A percentile compares a stretch with the other conserved stretches of the same genome.
phyloP scores from a whole-genome alignment of 805 yeast genomes.

The Ogataea neopini region DNA sequence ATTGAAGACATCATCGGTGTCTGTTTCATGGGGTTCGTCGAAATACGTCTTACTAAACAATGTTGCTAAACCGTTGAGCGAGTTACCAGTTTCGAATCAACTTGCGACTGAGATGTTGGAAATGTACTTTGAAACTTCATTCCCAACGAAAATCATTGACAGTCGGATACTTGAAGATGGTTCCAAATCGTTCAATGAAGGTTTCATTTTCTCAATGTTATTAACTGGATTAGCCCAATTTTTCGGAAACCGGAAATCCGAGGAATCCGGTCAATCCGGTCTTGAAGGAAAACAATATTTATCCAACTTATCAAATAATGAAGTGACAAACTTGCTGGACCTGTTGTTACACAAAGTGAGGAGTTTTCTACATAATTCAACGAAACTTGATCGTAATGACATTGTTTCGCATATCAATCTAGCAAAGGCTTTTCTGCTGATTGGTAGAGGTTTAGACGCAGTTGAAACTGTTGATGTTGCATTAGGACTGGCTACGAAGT shows the following conservation, averaged over 20 bases:
- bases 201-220: conserved; percentile 13
- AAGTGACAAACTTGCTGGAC: conserved; percentile 6
- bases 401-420: conserved; percentile 22
- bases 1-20: background rate
- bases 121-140: conserved; percentile 12
- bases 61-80: conserved; percentile 7
- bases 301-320: background rate
- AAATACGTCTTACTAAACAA: conserved; percentile 14
- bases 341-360: conserved; percentile 9
- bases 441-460: conserved; percentile 13
- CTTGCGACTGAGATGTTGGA: conserved; percentile 15
- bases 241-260: conserved; percentile 3
- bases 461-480: conserved; percentile 15
- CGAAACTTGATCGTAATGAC: conserved; percentile 20
- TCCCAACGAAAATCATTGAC: conserved; percentile 13
- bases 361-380: conserved; percentile 13
- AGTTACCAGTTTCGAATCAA: conserved; percentile 9
- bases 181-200: conserved; percentile 8
- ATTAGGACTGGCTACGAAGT: conserved; percentile 14
- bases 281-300: background rate
- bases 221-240: conserved; percentile 10
- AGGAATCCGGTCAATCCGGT: background rate
- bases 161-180: conserved; percentile 10
- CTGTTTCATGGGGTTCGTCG: background rate
- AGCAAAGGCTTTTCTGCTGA: conserved; percentile 14